phyloP scores from a whole-genome alignment of 2,329 filamentous ascomycete species.

The Colletotrichum spinosum region DNA sequence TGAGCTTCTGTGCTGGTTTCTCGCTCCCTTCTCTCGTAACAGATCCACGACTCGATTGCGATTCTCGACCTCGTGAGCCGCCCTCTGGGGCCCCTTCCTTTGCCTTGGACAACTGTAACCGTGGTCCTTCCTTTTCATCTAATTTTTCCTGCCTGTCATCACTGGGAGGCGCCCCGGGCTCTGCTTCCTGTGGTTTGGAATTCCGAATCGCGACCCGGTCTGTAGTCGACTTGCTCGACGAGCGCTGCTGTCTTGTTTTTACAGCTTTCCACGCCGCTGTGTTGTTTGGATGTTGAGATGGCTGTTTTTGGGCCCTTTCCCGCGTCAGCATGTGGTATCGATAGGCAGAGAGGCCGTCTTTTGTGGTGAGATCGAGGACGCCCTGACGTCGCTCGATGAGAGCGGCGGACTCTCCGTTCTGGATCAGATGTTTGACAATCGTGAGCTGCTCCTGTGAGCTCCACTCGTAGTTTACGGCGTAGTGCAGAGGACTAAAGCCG shows the following conservation, averaged over 20 bases:
- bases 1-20: too few relatives aligned
- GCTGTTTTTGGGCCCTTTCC: neutral
- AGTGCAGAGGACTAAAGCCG: slow-evolving; percentile 40
- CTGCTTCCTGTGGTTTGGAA: too few relatives aligned
- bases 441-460: slow-evolving; percentile 38
- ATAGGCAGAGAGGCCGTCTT: slow-evolving; percentile 13
- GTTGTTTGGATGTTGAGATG: neutral
- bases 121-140: too few relatives aligned
- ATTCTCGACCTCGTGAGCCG: too few relatives aligned
- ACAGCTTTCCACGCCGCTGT: neutral
- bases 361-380: slow-evolving; percentile 1
- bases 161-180: too few relatives aligned
- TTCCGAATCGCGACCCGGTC: too few relatives aligned
- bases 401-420: slow-evolving; percentile 35
- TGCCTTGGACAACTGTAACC: too few relatives aligned
- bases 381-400: slow-evolving; percentile 25
- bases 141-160: too few relatives aligned
- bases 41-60: too few relatives aligned
- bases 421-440: slow-evolving; percentile 37
- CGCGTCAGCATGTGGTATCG: slow-evolving; percentile 16
- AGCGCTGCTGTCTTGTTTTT: neutral
- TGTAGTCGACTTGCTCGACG: neutral
- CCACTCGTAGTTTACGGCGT: slow-evolving; percentile 41
- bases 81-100: too few relatives aligned
- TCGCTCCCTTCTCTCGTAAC: too few relatives aligned